These are phyloP conservation scores for Zangia roseola DNA, from an alignment of 768 basidiomycete species.

Conservation along the genomic window DNA sequence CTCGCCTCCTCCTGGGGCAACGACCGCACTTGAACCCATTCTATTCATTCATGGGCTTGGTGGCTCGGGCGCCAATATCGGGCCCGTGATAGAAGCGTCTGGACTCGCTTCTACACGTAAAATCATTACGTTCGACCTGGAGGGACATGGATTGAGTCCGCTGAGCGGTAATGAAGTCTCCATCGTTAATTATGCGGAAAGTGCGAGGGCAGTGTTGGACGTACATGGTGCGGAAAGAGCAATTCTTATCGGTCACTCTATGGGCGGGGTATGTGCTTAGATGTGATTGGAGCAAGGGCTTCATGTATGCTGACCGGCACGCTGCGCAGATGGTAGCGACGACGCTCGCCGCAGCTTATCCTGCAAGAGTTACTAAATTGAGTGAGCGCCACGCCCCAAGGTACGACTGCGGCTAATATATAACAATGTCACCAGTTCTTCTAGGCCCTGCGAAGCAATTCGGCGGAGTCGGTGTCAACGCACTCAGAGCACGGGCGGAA, in stretches of 20 bases:
- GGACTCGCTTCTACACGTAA: conserved; percentile 10
- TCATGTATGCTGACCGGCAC: background rate
- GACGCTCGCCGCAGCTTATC: background rate
- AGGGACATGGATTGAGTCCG: conserved; percentile 10
- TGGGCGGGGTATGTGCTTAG: conserved; percentile 5
- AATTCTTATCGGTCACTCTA: conserved; percentile 5
- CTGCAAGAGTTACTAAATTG: conserved; percentile 1
- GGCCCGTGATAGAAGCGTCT: conserved; percentile 11
- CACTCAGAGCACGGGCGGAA: background rate
- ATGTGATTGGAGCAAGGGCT: background rate
- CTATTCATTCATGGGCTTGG: conserved; percentile 6
- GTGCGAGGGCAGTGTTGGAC: conserved; percentile 11
- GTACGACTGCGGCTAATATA: background rate
- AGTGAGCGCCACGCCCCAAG: background rate
- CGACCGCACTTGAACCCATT: background rate
- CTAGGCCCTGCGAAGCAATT: background rate
- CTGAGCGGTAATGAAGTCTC: conserved; percentile 12
- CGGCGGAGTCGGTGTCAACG: background rate
- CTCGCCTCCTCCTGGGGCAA: background rate
- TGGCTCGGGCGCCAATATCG: conserved; percentile 3
- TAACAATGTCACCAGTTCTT: background rate
- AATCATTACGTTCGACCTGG: conserved; percentile 12
- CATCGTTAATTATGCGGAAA: conserved; percentile 13
- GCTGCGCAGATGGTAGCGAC: background rate
- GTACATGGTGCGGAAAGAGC: conserved; percentile 5